Evolutionary conservation across 2,329 filamentous ascomycete genomes (phyloP), one percentile per base, ranked within the genome.

Genomic region (Trichoderma sp.): DNA sequence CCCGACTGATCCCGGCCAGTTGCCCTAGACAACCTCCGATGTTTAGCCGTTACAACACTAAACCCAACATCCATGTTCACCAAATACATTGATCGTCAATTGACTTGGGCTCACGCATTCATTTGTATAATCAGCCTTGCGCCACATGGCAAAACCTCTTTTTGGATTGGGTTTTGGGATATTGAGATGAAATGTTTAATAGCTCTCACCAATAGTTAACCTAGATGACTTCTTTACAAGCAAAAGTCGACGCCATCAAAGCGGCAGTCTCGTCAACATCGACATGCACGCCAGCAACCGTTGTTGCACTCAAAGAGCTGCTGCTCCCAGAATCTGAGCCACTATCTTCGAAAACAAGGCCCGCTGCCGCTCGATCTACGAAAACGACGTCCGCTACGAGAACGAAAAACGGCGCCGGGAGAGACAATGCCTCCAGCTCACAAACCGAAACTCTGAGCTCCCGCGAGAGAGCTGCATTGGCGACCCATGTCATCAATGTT

Each of bases 401-500:
- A 24, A 70, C 73, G 19, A 77, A 77, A 59, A 74, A 69, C 43
- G 71, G 71, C 13, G 65, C 59, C 33, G 68, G 70, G 56, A 65
- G 72, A 21, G 73, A 74, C 63, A 68, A 72, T 10, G n/a, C 57
- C 43, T 49, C 68, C 16, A 3, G 64, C 43, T 49, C 69, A 19
- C 61, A 64, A 76, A 76, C 71, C 31, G 78, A 72, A 73, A 76
- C 70, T 72, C 75, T 74, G 72, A 78, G 71, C 27, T 66, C 73
- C 72, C 83, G 79, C 73, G 90, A 93, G 69, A 88, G 86, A 77
- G 89, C 88, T 62, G 83, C 87, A 56, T 80, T 94, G 43, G 91
- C 92, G 14, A 93, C 91, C 0, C 87, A 93, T 71, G 83, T 93
- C 43, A 88, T 93, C 74, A 95, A 94, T 76, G 82, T 83, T 7